Base-by-base conservation (phyloP, 352 stramenopile species). In the Pythium sukuiense region DNA sequence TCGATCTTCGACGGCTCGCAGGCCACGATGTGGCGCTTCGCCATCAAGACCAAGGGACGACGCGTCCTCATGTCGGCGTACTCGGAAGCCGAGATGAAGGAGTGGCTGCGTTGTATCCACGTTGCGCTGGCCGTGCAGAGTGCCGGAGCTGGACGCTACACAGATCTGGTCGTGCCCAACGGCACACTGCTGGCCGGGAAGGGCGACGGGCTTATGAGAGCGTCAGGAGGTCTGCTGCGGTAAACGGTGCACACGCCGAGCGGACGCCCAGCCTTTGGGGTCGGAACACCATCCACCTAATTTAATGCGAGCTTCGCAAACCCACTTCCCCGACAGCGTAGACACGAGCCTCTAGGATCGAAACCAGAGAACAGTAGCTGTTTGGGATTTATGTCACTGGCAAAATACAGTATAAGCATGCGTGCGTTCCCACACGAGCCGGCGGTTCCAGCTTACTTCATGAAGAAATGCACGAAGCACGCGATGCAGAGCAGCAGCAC, bases 21-120 rank as follows among this genome's bases (percentile, higher is more conserved):
- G 29, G 81, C 85, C 32, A 92, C 87, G 0, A 89, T 95, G 80
- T 95, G 87, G 87, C 79, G 87, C 39, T 90, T 95, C 45, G 83
- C 81, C 1, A 85, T 95, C 48, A 77, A 80, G n/a, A 71, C 68
- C 46, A 87, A 87, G 27, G 77, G 66, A 20, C 75, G 85, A 18
- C 84, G 87, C 57, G 78, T 93, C 32, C 52, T 95, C 50, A 57
- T 95, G 20, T 83, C 81, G 45, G 81, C 85, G n/a, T 90, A 92
- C 68, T 87, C 83, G 41, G 87, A 95, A 58, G 64, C 64, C 26
- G 87, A 95, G 61, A 92, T 95, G 85, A 95, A 95, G 58, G 76
- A 92, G 55, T 95, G 87, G 87, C 77, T 93, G 49, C 71, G 85
- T 32, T 88, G 81, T 71, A 72, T 95, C 43, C 85, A 93, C 59